Evolutionary conservation across 257 asterid genomes (phyloP), one percentile per base, ranked within the genome.

Genomic region (Solanum etuberosum): DNA sequence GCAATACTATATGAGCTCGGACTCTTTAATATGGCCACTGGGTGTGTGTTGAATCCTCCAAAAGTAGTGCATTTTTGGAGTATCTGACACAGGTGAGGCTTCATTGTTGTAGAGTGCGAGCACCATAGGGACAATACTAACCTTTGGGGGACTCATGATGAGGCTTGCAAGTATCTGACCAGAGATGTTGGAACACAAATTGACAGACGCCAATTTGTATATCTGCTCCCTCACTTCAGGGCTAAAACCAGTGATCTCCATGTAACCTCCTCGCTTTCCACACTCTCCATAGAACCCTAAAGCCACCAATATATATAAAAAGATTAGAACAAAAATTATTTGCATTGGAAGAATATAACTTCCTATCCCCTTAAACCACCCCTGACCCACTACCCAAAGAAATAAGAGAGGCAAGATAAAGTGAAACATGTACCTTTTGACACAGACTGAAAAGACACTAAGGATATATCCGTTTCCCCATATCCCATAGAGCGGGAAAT

Each of bases 111-210:
- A 48, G 3, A 48, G 23, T 48, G 21, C 59, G 9, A 5, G 59
- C 1, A 48, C 15, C 21, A 1, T 48, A 46, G 6, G 54, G 2
- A 20, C 57, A 46, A 46, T 46, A 38, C 63, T 15, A 71, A 94
- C 99, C 98, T 97, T 95, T 9, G 99, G 98, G 70, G 98, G 98
- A 87, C 87, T 95, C 99, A 97, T 97, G 88, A 97, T 92, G 40
- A 97, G 98, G 90, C 98, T 97, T 18, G 98, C 95, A 86, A 97
- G 99, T 90, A 97, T 94, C 93, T 95, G 99, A 85, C 99, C 98
- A 21, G 98, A 94, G 89, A 97, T 95, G 86, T 97, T 95, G 38
- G 99, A 97, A 86, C 99, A 97, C 71, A 97, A 97, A 90, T 94
- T 97, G 23, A 95, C 98, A 5, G 99, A 97, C 34, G 99, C 94